phyloP scores from a whole-genome alignment of 495 filamentous ascomycete species.

The Daldinia caldariorum region DNA sequence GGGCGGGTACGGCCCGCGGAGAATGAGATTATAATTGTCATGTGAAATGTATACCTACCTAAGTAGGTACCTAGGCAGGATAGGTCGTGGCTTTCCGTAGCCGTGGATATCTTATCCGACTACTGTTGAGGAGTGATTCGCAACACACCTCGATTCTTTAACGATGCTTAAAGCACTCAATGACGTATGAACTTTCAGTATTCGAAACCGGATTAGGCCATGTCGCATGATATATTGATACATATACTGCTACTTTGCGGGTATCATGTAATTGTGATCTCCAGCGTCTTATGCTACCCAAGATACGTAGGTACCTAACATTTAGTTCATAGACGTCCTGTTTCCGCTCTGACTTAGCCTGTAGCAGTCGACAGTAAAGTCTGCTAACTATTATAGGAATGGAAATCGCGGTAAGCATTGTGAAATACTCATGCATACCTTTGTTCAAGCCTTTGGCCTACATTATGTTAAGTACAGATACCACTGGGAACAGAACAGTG shows the following conservation, averaged over 20 bases:
- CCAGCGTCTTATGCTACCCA: not conserved
- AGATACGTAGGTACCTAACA: no score
- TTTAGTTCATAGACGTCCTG: not conserved
- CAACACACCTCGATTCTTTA: not conserved
- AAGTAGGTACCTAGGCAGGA: not conserved
- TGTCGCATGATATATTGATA: not conserved
- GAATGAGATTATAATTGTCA: no score
- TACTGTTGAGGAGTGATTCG: not conserved
- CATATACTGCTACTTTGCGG: no score
- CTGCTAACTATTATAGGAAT: not conserved
- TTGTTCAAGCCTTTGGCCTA: no score
- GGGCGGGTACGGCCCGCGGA: slow-evolving; percentile 5
- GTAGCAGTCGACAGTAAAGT: not conserved
- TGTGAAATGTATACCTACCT: no score
- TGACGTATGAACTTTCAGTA: not conserved
- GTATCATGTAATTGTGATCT: not conserved
- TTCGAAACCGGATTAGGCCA: not conserved
- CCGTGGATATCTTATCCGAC: not conserved
- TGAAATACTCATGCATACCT: not conserved
- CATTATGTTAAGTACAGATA: not conserved
- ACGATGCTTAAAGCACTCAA: not conserved
- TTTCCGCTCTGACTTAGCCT: not conserved
- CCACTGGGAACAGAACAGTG: not conserved
- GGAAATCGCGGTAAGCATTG: not conserved
- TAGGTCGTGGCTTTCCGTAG: slow-evolving; percentile 1